Evolutionary conservation across 1,284 basidiomycete genomes (phyloP).

Genomic region (Somion occarium): DNA sequence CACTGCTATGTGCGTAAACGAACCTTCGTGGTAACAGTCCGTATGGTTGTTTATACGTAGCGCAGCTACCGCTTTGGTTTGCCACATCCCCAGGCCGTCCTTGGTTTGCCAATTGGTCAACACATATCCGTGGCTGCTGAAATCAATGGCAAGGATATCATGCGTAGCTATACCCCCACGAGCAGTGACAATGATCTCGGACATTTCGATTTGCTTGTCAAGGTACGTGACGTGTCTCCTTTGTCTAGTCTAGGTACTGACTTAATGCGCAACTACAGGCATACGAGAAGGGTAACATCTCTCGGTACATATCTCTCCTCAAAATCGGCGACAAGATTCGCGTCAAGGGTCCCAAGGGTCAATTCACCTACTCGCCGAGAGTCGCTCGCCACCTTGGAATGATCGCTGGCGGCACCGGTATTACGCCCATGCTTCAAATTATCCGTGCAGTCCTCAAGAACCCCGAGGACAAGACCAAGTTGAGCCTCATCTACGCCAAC

Average conservation of each 20-base stretch:
- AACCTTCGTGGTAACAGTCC: too few relatives aligned
- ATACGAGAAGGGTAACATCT: slow-evolving; percentile 97
- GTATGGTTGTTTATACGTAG: too few relatives aligned
- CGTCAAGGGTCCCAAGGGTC: slow-evolving; percentile 94
- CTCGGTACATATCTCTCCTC: slow-evolving; percentile 74
- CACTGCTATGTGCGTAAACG: slow-evolving; percentile 79
- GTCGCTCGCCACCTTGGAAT: slow-evolving; percentile 81
- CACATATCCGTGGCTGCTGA: slow-evolving; percentile 92
- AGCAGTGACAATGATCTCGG: slow-evolving; percentile 90
- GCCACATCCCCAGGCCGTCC: slow-evolving; percentile 65
- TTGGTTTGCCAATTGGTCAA: slow-evolving; percentile 95
- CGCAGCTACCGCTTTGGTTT: slow-evolving; percentile 92
- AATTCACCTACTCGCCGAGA: slow-evolving; percentile 76
- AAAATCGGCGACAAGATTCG: slow-evolving; percentile 83
- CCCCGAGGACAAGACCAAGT: slow-evolving; percentile 75
- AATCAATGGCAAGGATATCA: slow-evolving; percentile 87
- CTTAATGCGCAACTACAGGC: slow-evolving; percentile 44
- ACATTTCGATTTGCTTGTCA: slow-evolving; percentile 94
- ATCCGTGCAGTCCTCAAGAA: slow-evolving; percentile 88
- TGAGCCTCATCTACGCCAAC: slow-evolving; percentile 94
- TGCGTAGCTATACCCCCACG: slow-evolving; percentile 93
- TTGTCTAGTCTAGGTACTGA: neutral
- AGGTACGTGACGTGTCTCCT: slow-evolving; percentile 46
- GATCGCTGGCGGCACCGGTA: slow-evolving; percentile 96
- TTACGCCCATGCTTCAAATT: slow-evolving; percentile 98